Conservation (phyloP, 352 stramenopile species). For the Aphanomyces astaci region DNA sequence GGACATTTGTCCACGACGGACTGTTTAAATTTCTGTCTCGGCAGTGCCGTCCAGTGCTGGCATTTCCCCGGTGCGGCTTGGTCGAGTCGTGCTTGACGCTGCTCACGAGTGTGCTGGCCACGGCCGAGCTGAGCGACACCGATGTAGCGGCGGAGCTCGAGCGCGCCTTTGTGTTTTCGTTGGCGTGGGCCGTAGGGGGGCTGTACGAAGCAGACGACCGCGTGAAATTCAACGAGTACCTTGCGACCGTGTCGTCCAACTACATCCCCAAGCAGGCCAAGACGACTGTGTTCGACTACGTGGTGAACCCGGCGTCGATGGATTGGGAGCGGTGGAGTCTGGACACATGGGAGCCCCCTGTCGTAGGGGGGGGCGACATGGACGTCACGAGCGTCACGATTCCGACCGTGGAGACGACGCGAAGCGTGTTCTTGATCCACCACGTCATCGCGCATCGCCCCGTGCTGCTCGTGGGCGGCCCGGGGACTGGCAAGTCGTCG, state of each 20-base stretch:
- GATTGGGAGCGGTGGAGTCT: slow-evolving; percentile 85
- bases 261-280: slow-evolving; percentile 30
- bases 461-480: slow-evolving; percentile 77
- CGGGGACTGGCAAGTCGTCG: slow-evolving; percentile 83
- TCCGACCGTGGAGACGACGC: slow-evolving; percentile 77
- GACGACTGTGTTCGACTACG: slow-evolving; percentile 89
- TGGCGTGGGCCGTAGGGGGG: slow-evolving; percentile 78
- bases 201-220: slow-evolving; percentile 79
- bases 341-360: slow-evolving; percentile 30
- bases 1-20: slow-evolving; percentile 45
- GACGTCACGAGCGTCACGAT: slow-evolving; percentile 82
- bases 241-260: slow-evolving; percentile 31
- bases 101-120: slow-evolving; percentile 44
- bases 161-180: slow-evolving; percentile 71
- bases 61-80: slow-evolving; percentile 54
- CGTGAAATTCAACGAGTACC: slow-evolving; percentile 56
- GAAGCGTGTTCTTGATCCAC: slow-evolving; percentile 59
- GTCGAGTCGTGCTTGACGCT: slow-evolving; percentile 69
- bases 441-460: slow-evolving; percentile 48
- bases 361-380: slow-evolving; percentile 28
- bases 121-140: slow-evolving; percentile 52
- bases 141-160: slow-evolving; percentile 71
- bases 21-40: slow-evolving; percentile 66
- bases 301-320: slow-evolving; percentile 79
- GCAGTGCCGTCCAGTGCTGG: slow-evolving; percentile 62